phyloP scores from a whole-genome alignment of 2,329 filamentous ascomycete genomes.

The Fusarium temperatum region DNA sequence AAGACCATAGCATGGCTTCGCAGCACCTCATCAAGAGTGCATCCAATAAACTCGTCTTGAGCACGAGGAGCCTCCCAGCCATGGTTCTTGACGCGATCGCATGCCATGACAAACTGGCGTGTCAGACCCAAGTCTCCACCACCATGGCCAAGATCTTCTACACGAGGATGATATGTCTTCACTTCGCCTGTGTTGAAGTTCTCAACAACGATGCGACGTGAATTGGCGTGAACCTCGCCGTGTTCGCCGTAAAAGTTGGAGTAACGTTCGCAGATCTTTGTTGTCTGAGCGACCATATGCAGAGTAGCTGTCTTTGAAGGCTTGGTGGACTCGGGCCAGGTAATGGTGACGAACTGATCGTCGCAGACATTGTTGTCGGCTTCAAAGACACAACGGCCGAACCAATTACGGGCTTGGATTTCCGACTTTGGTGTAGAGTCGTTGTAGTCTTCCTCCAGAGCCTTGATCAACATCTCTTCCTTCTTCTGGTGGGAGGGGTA shows the following conservation, averaged over 20 bases:
- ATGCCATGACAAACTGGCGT: slow-evolving; percentile 82
- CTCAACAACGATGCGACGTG: slow-evolving; percentile 76
- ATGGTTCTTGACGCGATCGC: slow-evolving; percentile 79
- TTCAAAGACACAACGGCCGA: slow-evolving; percentile 95
- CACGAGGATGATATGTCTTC: slow-evolving; percentile 43
- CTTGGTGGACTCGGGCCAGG: slow-evolving; percentile 77
- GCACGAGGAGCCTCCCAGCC: slow-evolving; percentile 73
- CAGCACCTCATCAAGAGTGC: slow-evolving; percentile 86
- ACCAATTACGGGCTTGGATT: slow-evolving; percentile 73
- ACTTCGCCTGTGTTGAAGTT: slow-evolving; percentile 56
- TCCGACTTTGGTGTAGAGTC: slow-evolving; percentile 56
- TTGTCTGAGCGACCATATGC: slow-evolving; percentile 93
- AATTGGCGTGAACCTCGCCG: slow-evolving; percentile 90
- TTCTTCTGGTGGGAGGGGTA: slow-evolving; percentile 58
- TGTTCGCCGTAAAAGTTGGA: slow-evolving; percentile 86
- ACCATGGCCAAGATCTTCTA: slow-evolving; percentile 52
- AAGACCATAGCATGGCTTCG: slow-evolving; percentile 93
- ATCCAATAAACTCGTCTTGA: slow-evolving; percentile 80
- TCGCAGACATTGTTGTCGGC: slow-evolving; percentile 93
- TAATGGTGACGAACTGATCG: slow-evolving; percentile 88
- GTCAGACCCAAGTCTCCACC: slow-evolving; percentile 67
- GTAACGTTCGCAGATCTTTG: slow-evolving; percentile 85
- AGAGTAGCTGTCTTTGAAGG: slow-evolving; percentile 86
- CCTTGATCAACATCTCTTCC: slow-evolving; percentile 52
- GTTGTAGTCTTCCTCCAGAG: slow-evolving; percentile 64